phyloP scores from a whole-genome alignment of 2,329 filamentous ascomycete genomes.

The Zasmidium cellare region DNA sequence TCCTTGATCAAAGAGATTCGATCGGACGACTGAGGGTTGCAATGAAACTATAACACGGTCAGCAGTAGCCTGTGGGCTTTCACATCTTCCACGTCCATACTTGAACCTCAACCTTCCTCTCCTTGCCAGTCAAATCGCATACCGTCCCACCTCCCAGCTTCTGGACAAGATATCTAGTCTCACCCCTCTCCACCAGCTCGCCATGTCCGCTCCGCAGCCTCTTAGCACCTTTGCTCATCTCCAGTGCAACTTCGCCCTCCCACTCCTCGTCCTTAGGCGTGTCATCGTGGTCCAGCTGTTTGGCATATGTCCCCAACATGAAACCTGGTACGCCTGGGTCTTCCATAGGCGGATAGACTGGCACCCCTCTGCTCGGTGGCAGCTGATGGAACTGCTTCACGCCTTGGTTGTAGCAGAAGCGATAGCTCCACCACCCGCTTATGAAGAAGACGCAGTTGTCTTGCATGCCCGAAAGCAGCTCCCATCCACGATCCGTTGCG shows the following conservation, averaged over 20 bases:
- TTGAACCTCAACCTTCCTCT: constrained; percentile 82
- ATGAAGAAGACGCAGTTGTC: constrained; percentile 80
- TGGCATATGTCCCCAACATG: constrained; percentile 65
- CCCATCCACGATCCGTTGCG: constrained; percentile 75
- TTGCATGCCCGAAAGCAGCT: constrained; percentile 75
- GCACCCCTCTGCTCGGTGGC: constrained; percentile 66
- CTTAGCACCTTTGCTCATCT: constrained; percentile 31
- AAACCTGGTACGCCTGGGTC: constrained; percentile 77
- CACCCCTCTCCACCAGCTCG: constrained; percentile 72
- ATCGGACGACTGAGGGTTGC: constrained; percentile 72
- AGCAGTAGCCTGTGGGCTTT: not conserved
- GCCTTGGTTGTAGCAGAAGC: constrained; percentile 85
- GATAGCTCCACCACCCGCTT: constrained; percentile 94
- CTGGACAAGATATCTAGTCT: constrained; percentile 84
- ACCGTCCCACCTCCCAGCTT: constrained; percentile 74
- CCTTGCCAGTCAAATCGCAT: constrained; percentile 81
- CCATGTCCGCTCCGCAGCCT: constrained; percentile 39
- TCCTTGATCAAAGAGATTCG: constrained; percentile 93
- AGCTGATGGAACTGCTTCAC: constrained; percentile 90
- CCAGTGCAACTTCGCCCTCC: constrained; percentile 28
- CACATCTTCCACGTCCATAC: constrained; percentile 29
- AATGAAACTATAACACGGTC: constrained; percentile 60
- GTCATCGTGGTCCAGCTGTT: constrained; percentile 29
- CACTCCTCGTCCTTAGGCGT: constrained; percentile 26
- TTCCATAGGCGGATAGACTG: constrained; percentile 69